Base-by-base conservation (phyloP, 2,329 filamentous ascomycete genomes). In the Penicillium sp. region DNA sequence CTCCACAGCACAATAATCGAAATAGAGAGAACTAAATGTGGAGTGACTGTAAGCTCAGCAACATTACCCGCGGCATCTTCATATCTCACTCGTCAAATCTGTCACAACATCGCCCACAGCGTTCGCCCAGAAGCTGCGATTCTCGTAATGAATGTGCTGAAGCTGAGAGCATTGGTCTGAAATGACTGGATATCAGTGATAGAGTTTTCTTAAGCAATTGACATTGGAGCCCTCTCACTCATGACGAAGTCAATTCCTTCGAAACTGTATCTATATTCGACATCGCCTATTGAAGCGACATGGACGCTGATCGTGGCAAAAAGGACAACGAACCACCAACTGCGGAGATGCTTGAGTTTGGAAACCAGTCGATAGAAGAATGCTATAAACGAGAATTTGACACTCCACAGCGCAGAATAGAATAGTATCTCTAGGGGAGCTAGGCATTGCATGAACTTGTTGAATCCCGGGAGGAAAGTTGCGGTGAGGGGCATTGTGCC, bases 291-390 rank as follows among this genome's bases (percentile, higher is more conserved):
- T 1, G 46, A 59, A n/a, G 43, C 36, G n/a, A 61, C 51, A 15
- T 53, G 59, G 38, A 54, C 53, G 8, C 39, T 42, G 0, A 45
- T 26, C 2, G 54, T 61, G 38, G 49, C 43, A 8, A 51, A 49
- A 8, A 53, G 26, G 1, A 62, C 58, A 15, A 62, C 28, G 5
- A 28, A 56, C 58, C 58, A 62, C 60, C 60, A 61, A 15, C 57
- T 48, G 2, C 51, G 56, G 10, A 58, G 47, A 16, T 21, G 28
- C 15, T 49, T 57, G 10, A 62, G 29, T n/a, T 56, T 59, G 4
- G 50, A 51, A 9, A 54, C 51, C 1, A 62, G 49, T 6, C 51
- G 49, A 28, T 55, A 56, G 45, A 62, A 62, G 24, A 62, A 53
- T 18, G 51, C 18, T 45, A 62, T 26, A 15, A 62, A 62, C 1